These are phyloP conservation scores for Trypanosoma grayi DNA, from an alignment of 208 protist genomes.

Conservation along the genomic window DNA sequence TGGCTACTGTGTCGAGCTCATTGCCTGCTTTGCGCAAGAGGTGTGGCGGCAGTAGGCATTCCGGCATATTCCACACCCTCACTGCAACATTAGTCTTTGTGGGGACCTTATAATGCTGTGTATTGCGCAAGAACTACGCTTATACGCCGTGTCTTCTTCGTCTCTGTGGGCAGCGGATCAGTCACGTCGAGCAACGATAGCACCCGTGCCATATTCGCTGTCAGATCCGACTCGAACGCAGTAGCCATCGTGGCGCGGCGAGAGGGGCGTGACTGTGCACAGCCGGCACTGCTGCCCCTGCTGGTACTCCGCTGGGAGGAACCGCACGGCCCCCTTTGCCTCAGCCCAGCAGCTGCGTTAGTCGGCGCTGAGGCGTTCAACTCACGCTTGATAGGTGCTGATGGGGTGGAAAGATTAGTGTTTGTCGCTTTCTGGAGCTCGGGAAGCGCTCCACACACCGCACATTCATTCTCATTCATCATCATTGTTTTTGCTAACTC, in stretches of 20 bases:
- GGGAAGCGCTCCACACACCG: slow-evolving; percentile 49
- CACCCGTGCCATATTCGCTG: slow-evolving; percentile 38
- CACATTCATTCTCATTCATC: slow-evolving; percentile 52
- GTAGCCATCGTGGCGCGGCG: not conserved
- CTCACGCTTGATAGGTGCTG: slow-evolving; percentile 8
- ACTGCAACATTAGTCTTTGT: no score
- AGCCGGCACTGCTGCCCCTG: not conserved
- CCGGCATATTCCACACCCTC: not conserved
- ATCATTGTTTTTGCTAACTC: slow-evolving; percentile 61
- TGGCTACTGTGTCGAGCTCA: no score
- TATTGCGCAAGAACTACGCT: slow-evolving; percentile 24
- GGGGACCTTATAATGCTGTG: not conserved
- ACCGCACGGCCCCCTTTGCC: not conserved
- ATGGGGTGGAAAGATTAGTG: not conserved
- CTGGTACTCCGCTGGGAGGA: not conserved
- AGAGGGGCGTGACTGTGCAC: not conserved
- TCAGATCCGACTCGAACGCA: slow-evolving; percentile 40
- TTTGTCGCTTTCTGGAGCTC: not conserved
- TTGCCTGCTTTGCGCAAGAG: not conserved
- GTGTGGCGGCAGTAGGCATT: not conserved
- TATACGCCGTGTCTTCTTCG: slow-evolving; percentile 37
- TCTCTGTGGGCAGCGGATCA: slow-evolving; percentile 32
- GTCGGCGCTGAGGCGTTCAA: not conserved
- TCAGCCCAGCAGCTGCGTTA: not conserved
- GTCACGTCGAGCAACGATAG: slow-evolving; percentile 47